These are phyloP conservation scores for Tephrocybe sp. DNA, from an alignment of 768 basidiomycete species.

Conservation along the genomic window DNA sequence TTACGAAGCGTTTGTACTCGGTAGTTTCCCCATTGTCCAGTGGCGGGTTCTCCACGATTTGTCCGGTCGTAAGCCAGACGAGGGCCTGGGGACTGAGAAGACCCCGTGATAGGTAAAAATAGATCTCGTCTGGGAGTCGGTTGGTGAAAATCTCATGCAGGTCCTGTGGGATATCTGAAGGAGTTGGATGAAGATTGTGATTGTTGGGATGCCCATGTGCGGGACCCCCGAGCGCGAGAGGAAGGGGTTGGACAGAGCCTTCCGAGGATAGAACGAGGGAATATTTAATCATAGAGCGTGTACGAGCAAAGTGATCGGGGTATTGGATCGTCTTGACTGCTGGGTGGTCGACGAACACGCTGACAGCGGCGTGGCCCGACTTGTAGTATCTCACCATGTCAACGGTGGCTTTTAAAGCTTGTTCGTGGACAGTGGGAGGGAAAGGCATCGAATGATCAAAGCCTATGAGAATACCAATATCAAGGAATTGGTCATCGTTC, in stretches of 20 bases:
- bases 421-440: constrained; percentile 79
- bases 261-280: constrained; percentile 89
- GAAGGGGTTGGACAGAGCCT: constrained; percentile 75
- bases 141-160: constrained; percentile 94
- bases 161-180: constrained; percentile 86
- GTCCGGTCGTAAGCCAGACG: constrained; percentile 91
- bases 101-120: constrained; percentile 93
- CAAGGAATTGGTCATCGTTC: constrained; percentile 89
- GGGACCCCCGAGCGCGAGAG: constrained; percentile 58
- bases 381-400: constrained; percentile 95
- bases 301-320: constrained; percentile 82
- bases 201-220: constrained; percentile 48
- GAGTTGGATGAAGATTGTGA: constrained; percentile 69
- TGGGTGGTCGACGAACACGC: constrained; percentile 76
- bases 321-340: constrained; percentile 80
- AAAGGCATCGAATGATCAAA: constrained; percentile 79
- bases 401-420: constrained; percentile 79
- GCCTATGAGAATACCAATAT: constrained; percentile 88
- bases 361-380: constrained; percentile 78
- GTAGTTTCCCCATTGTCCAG: constrained; percentile 93
- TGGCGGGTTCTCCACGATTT: constrained; percentile 82
- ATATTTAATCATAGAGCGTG: constrained; percentile 89
- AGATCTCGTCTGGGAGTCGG: constrained; percentile 93
- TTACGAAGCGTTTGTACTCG: constrained; percentile 92
- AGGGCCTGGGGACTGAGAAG: constrained; percentile 85